Evolutionary conservation across 495 filamentous ascomycete genomes (phyloP), one percentile per base, ranked within the genome.

Genomic region (Aspergillus bertholletiae): DNA sequence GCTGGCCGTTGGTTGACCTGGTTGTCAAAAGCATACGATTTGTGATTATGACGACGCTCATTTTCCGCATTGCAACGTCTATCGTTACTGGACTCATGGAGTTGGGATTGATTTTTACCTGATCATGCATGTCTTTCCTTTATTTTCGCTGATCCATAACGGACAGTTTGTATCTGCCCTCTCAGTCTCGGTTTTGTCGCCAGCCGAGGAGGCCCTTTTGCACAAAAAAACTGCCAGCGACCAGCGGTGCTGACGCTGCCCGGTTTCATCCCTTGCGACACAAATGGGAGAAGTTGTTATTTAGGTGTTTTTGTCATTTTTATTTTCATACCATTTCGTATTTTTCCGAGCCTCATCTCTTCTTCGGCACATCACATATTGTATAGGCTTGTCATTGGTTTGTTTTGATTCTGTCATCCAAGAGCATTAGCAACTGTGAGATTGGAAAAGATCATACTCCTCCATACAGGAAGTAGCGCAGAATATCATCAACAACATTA

Each of bases 1-100:
- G 70, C 71, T 73, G 73, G 73, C 62, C 66, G 59, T 64, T 67
- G 65, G 55, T 75, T 75, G 72, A 73, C 70, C 70, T 58, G 72
- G 70, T 63, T 72, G 70, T 75, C 72, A 75, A 74, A 68, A 59
- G 59, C 63, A 62, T 60, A 65, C 50, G 63, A 65, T 58, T 54
- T 60, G 61, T 58, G 56, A 58, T 61, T 52, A 60, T 58, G 53
- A 67, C 61, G 59, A 71, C 64, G 48, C 58, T 70, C 63, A 61
- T 62, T 65, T 59, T 56, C 34, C 40, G 51, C 46, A 47, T 58
- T 37, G 50, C 59, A 54, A 51, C 51, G 52, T 62, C 57, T 61
- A 54, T 60, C 60, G 28, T 61, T 58, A 47, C 43, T 49, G 59
- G 55, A 55, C 45, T 53, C 41, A 51, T 49, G 58, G 58, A 58